Conservation (phyloP, 192 early-diverging fungal species). For the Linnemannia exigua region DNA sequence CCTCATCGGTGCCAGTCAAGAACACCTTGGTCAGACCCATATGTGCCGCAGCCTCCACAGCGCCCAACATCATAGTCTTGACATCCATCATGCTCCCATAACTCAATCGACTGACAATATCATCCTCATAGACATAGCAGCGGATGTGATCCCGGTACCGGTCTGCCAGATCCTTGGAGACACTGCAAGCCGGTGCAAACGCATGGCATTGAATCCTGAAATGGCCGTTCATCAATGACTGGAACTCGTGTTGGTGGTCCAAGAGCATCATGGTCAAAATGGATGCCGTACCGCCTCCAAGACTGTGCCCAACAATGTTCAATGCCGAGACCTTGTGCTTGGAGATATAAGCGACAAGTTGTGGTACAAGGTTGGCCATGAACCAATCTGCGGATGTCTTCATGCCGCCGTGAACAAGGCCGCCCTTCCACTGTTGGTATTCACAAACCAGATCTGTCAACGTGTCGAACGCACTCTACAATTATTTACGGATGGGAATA, state of each 20-base stretch:
- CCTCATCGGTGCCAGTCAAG: constrained; percentile 55
- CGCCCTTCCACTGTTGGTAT: constrained; percentile 84
- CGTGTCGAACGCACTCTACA: constrained; percentile 77
- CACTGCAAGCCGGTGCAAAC: constrained; percentile 64
- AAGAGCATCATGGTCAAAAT: constrained; percentile 80
- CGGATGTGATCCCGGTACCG: constrained; percentile 65
- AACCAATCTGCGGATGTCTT: constrained; percentile 83
- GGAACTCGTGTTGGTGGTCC: constrained; percentile 68
- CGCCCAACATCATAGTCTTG: constrained; percentile 63
- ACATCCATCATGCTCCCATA: constrained; percentile 73
- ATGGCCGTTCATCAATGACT: constrained; percentile 54
- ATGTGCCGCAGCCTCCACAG: constrained; percentile 62
- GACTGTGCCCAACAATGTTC: constrained; percentile 81
- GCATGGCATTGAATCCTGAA: constrained; percentile 63
- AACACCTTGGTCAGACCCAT: constrained; percentile 62
- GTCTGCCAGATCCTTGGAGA: constrained; percentile 63
- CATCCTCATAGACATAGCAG: constrained; percentile 68
- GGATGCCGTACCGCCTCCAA: constrained; percentile 79
- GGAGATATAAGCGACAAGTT: constrained; percentile 69
- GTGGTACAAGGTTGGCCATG: constrained; percentile 74
- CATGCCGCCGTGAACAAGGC: constrained; percentile 82
- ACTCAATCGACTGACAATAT: constrained; percentile 67
- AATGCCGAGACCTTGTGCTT: constrained; percentile 64
- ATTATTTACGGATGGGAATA: not conserved
- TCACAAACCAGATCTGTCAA: constrained; percentile 83